Evolutionary conservation across 345 rosid species (phyloP), one percentile per base, ranked within the genome.

Genomic region (Acer yangbiense): DNA sequence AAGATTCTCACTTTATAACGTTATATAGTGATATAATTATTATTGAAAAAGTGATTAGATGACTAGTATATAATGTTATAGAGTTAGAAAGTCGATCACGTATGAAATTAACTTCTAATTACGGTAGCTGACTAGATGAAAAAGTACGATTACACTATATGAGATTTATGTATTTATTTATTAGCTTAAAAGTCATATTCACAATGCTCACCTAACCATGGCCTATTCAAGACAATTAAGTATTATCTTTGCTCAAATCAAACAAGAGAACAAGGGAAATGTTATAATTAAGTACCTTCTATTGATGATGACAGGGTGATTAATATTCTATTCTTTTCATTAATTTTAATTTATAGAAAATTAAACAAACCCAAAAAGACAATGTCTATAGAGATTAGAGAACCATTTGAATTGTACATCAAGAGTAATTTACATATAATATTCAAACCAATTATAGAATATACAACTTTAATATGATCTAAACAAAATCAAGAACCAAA

Each of bases 101-200:
- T 0, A 35, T 0, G 6, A 35, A 35, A 39, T 8, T 10, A 46
- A 17, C 0, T 17, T 66, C 4, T 9, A 66, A 66, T 41, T 18
- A 0, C 13, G 1, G 20, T 17, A 44, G 72, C 57, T 1, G n/a
- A 16, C 3, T 1, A 68, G 1, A 21, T 1, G 20, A 7, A 11
- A 14, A 11, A 46, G n/a, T 12, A n/a, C 46, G 46, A 35, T 35
- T 1, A 35, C 6, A 35, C 6, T 35, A 4, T 35, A 35, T 35
- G 6, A 35, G 39, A 35, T 35, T 35, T 35, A 35, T 35, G 39
- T 5, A 44, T 46, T 12, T 12, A 21, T 68, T 68, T 8, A 44
- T 68, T 46, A 69, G 74, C 23, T 72, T n/a, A n/a, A 35, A 39
- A 10, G 75, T 72, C 75, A n/a, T 35, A 32, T 72, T n/a, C 54